Base-by-base conservation (phyloP, 176 grass and related monocot species). In the Triticum timopheevii region DNA sequence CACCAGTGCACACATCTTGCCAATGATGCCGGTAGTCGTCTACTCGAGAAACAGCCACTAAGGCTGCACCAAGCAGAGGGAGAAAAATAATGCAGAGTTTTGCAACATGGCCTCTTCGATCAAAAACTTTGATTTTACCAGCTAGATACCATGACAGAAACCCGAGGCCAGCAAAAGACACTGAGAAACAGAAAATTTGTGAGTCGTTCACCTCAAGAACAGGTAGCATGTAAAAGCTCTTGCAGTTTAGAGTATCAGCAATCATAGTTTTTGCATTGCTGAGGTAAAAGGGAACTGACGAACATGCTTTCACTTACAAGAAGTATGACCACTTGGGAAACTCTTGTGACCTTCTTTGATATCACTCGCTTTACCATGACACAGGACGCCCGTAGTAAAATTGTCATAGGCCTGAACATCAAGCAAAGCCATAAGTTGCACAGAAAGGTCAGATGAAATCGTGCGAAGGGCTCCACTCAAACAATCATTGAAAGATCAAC, bases 271-370 rank as follows among this genome's bases (percentile, higher is more conserved):
- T 9, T 56, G 8, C 50, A 73, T 35, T 33, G 34, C 22, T 12
- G 15, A 78, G 72, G 79, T 83, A 82, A 76, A 80, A 79, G 31
- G 23, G 17, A 84, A 79, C 15, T 16, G 52, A 73, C 20, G 36
- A 31, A 77, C 16, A 79, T 40, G 67, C 50, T 73, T 66, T 75
- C 74, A 86, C 94, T 65, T 84, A 95, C 93, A 95, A 85, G 93
- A 95, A 83, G 77, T 80, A 87, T 95, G 93, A 49, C 93, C 93
- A 65, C 91, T 93, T 59, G 94, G 94, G 77, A 95, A 95, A 87
- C 94, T 95, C 78, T 95, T 95, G 64, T 93, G 91, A 42, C 94
- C 93, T 91, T 95, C 94, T 88, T 88, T 95, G 65, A 95, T 95
- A 49, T 91, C 84, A 20, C 91, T 91, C 3, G 87, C 90, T 22